These are phyloP conservation scores for Anacardium occidentale DNA, from an alignment of 345 rosid genomes.

Conservation along the genomic window DNA sequence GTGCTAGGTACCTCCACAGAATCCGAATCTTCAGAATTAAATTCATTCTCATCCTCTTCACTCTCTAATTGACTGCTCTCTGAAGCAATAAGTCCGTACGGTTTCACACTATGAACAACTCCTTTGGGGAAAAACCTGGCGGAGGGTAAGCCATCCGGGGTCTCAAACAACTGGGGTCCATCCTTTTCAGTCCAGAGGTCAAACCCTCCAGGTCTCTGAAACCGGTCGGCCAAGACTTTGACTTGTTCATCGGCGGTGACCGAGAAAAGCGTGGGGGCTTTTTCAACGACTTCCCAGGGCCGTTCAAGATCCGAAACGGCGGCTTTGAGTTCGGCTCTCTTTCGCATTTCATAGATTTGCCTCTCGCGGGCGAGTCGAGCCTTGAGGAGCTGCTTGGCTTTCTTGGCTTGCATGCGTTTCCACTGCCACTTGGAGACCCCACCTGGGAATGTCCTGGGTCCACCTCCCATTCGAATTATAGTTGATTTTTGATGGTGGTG, in stretches of 20 bases:
- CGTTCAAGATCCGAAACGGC: constrained; percentile 86
- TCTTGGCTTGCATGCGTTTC: constrained; percentile 91
- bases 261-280: constrained; percentile 70
- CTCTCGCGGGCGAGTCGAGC: constrained; percentile 76
- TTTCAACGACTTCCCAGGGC: constrained; percentile 79
- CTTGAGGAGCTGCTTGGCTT: constrained; percentile 79
- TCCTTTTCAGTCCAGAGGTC: constrained; percentile 77
- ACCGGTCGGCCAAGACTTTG: constrained; percentile 85
- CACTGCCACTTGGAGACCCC: constrained; percentile 93
- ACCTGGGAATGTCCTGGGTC: constrained; percentile 81
- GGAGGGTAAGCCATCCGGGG: constrained; percentile 62
- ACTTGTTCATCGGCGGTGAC: constrained; percentile 78
- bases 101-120: constrained; percentile 75
- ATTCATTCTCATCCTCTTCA: neutral
- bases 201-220: constrained; percentile 85
- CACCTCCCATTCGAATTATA: constrained; percentile 82
- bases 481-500: constrained; percentile 26
- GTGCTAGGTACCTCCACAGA: neutral
- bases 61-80: constrained; percentile 20
- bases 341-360: constrained; percentile 89
- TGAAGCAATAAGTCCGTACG: constrained; percentile 37
- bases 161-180: constrained; percentile 63
- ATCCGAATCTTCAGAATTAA: neutral
- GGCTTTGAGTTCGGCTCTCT: constrained; percentile 84
- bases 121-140: constrained; percentile 88